Conservation (phyloP, 306 rosid genomes). For the Sicyos edulis region DNA sequence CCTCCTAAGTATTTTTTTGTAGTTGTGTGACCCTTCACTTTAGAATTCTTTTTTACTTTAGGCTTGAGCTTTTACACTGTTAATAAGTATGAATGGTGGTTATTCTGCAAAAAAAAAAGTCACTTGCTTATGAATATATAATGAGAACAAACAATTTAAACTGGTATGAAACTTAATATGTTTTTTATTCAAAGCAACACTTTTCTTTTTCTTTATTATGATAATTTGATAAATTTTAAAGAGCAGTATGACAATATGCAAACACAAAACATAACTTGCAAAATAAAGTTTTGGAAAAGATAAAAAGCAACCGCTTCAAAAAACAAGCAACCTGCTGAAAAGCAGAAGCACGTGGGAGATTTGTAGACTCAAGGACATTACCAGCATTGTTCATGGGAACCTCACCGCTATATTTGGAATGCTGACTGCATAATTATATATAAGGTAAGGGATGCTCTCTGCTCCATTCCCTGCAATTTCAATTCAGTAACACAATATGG, state of each 20-base stretch:
- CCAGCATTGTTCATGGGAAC: slow-evolving; percentile 44
- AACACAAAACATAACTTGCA: neutral
- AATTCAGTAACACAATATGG: slow-evolving; percentile 24
- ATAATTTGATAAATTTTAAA: neutral
- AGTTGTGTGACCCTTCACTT: neutral
- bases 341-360: slow-evolving; percentile 34
- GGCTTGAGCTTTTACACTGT: neutral
- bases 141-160: neutral
- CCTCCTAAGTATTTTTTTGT: neutral
- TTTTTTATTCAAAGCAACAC: neutral
- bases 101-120: neutral
- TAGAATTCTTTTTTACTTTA: neutral
- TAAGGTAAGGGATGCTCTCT: slow-evolving; percentile 47
- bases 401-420: slow-evolving; percentile 81
- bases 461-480: slow-evolving; percentile 56
- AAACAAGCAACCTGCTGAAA: slow-evolving; percentile 31
- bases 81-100: neutral
- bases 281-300: slow-evolving; percentile 15
- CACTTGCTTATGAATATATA: neutral
- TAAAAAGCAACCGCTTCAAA: neutral
- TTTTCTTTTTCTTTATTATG: neutral
- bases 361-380: slow-evolving; percentile 32
- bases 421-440: slow-evolving; percentile 54
- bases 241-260: neutral
- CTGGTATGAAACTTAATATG: neutral